Base-by-base conservation (phyloP, 202 grass and related monocot species). In the Setaria viridis region DNA sequence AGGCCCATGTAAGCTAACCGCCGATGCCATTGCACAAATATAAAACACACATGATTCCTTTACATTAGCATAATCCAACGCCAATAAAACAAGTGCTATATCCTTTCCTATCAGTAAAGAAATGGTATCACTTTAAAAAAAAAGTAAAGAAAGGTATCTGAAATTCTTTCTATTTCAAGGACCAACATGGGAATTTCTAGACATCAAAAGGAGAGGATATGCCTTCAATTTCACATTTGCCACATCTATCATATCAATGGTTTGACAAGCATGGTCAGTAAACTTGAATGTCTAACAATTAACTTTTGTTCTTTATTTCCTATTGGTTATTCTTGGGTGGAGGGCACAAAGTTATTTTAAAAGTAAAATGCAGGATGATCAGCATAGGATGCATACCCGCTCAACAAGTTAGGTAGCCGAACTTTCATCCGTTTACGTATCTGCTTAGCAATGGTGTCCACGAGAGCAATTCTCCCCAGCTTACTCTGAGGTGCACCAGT, bases 391-490 rank as follows among this genome's bases (percentile, higher is more conserved):
- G 62, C 79, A 89, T 92, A 98, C 96, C 96, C 91, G 25, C 78
- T 87, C 43, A 98, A 86, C 39, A 98, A 39, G 70, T 92, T 98
- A 62, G 96, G 96, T 16, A 98, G 72, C 51, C 96, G 92, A 63
- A 98, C 81, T 87, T 94, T 98, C 91, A 98, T 98, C 73, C 96
- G 73, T n/a, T 89, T 94, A 15, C 93, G 88, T 83, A 98, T 95
- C 85, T 98, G 96, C 62, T 98, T 98, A 74, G 93, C 91, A 83
- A 98, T 87, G 41, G 91, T 93, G 84, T 94, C 93, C 35, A 98
- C 96, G 17, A 98, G 88, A 56, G 96, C 93, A 88, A 98, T 87
- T 95, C 96, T 94, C 25, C 96, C 96, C 39, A 98, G 88, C 51
- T 95, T 98, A 85, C 46, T 95, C 68, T 80, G 89, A 82, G 93